Evolutionary conservation across 805 yeast species (phyloP).

Genomic region (Sporopachydermia lactativora): DNA sequence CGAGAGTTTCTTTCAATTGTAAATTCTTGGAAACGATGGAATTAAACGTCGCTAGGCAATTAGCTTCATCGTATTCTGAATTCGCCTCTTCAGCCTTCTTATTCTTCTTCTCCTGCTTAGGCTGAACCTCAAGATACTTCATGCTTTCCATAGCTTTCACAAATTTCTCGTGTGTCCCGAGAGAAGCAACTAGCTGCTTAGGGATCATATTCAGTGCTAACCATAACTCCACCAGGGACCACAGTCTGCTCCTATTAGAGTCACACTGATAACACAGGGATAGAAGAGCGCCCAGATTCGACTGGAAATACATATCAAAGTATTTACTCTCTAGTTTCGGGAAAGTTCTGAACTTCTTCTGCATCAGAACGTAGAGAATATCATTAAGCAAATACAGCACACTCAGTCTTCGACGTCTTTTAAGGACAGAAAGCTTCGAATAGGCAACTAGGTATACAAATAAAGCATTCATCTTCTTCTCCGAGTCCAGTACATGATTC

Average conservation of each 20-base stretch:
- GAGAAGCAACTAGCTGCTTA: background rate
- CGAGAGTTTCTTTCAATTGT: background rate
- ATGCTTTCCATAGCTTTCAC: background rate
- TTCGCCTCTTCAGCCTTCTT: background rate
- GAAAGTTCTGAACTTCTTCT: background rate
- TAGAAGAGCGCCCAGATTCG: background rate
- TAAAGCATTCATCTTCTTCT: background rate
- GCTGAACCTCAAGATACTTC: too few species aligned
- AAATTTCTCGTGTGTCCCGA: background rate
- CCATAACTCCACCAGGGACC: background rate
- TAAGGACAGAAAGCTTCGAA: background rate
- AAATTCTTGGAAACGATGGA: background rate
- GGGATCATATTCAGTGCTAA: background rate
- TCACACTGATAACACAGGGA: background rate
- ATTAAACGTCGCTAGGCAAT: background rate
- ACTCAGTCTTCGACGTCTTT: slow-evolving; percentile 6
- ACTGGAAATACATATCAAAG: background rate
- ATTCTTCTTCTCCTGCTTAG: too few species aligned
- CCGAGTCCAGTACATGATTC: background rate
- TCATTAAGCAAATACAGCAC: slow-evolving; percentile 10
- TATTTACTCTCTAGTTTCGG: background rate
- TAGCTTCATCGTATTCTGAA: background rate
- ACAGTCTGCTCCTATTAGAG: background rate
- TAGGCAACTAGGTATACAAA: background rate
- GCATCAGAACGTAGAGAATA: slow-evolving; percentile 5